A percentile compares a stretch with the other conserved stretches of the same genome.
These are phyloP conservation scores for Lippia alba DNA, from an alignment of 305 asterid genomes.

Conservation along the genomic window DNA sequence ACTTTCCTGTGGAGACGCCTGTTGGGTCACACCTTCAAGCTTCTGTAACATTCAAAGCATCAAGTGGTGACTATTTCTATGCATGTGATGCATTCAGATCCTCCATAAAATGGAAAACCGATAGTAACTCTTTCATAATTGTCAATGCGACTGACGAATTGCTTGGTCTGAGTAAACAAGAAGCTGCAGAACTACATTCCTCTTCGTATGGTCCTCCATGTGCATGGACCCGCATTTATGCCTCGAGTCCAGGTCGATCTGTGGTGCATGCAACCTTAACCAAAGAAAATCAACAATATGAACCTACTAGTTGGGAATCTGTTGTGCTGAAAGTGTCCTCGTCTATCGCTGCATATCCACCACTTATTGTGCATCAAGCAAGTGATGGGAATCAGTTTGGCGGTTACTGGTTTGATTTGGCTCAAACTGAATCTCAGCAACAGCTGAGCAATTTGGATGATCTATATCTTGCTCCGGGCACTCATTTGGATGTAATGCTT, in stretches of 20 bases:
- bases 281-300: slow-evolving; percentile 63
- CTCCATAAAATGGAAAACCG: slow-evolving; percentile 75
- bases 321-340: slow-evolving; percentile 65
- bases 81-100: slow-evolving; percentile 86
- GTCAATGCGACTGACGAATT: slow-evolving; percentile 58
- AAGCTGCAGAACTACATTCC: slow-evolving; percentile 38
- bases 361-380: slow-evolving; percentile 77
- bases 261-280: slow-evolving; percentile 68
- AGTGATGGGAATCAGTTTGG: slow-evolving; percentile 93
- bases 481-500: slow-evolving; percentile 74
- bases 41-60: slow-evolving; percentile 66
- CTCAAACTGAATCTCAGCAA: slow-evolving; percentile 53
- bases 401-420: slow-evolving; percentile 78
- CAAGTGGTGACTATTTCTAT: slow-evolving; percentile 64
- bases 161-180: slow-evolving; percentile 46
- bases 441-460: slow-evolving; percentile 56
- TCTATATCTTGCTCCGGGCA: slow-evolving; percentile 76
- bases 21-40: slow-evolving; percentile 84
- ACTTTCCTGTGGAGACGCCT: slow-evolving; percentile 79
- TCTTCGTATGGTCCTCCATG: slow-evolving; percentile 67
- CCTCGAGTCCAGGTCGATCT: slow-evolving; percentile 69
- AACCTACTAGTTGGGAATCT: slow-evolving; percentile 55
- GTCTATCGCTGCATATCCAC: slow-evolving; percentile 67
- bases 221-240: slow-evolving; percentile 72
- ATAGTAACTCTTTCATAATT: slow-evolving; percentile 61